Base-by-base conservation (phyloP, 129 eudicot species). In the Tagetes erecta region DNA sequence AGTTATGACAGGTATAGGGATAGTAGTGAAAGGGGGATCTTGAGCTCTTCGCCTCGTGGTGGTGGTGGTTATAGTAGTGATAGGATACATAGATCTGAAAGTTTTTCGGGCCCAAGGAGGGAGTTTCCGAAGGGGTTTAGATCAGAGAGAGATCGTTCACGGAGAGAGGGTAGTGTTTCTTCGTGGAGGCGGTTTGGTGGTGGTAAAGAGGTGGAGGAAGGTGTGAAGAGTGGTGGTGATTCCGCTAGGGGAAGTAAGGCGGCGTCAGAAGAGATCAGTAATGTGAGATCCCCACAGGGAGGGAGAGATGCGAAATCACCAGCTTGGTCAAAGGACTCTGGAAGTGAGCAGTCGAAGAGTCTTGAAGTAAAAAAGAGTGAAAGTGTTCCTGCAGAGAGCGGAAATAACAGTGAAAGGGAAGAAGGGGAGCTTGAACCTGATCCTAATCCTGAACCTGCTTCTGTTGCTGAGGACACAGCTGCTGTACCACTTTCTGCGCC, bases 371-470 rank as follows among this genome's bases (percentile, higher is more conserved):
- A 84, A 86, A 91, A 87, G 76, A 80, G 77, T 77, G 97, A 83
- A 53, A 88, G 88, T 71, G 33, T 80, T 77, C 83, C 72, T 0
- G 87, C 78, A 5, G 94, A 88, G 77, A 88, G 92, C 76, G 93
- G 82, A 11, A 82, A 79, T 67, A 84, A 83, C 39, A 86, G 89
- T 77, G 99, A 95, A 78, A 83, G 88, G 72, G 99, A 95, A 84
- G 99, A 95, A 83, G 99, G 99, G 20, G 99, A 95, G 75, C 85
- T 95, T 67, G 95, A 92, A 69, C 98, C 98, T 58, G 98, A 92
- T 66, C 89, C 82, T 62, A 96, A 84, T 70, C 91, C 84, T 60
- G 83, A 79, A 31, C 82, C 83, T 3, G 80, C 74, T 39, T 42
- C 66, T 51, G 46, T 47, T 31, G 38, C 68, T 56, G 63, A 86